Conservation (phyloP, 2,329 filamentous ascomycete genomes). For the Xylariales sp. region DNA sequence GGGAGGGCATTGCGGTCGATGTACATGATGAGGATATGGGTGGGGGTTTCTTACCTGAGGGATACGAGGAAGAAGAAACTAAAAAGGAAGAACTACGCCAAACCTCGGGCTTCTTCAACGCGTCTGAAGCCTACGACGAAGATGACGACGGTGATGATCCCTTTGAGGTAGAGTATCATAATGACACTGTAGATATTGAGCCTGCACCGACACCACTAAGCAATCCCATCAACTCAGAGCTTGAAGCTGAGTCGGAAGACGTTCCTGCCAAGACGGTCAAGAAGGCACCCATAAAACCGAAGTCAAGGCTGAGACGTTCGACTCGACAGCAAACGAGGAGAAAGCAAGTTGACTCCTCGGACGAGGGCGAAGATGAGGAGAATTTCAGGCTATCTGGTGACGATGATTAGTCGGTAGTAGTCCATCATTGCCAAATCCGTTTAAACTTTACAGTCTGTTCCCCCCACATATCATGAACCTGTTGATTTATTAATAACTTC, state of each 20-base stretch:
- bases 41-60: conserved; percentile 67
- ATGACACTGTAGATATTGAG: conserved; percentile 21
- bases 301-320: conserved; percentile 41
- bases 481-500: background rate
- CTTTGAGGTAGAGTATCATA: conserved; percentile 48
- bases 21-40: conserved; percentile 60
- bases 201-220: conserved; percentile 19
- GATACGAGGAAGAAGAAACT: conserved; percentile 44
- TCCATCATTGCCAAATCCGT: background rate
- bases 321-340: conserved; percentile 44
- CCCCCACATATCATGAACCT: background rate
- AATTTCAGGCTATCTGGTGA: conserved; percentile 40
- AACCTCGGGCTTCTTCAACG: conserved; percentile 44
- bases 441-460: background rate
- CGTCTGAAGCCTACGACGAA: conserved; percentile 39
- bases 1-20: conserved; percentile 4
- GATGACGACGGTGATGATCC: conserved; percentile 45
- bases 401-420: conserved; percentile 26
- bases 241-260: conserved; percentile 34
- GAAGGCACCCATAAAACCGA: conserved; percentile 42
- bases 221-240: conserved; percentile 18
- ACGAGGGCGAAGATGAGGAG: conserved; percentile 44
- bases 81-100: conserved; percentile 37
- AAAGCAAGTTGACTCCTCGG: conserved; percentile 40
- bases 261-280: conserved; percentile 39